Percentiles rank a stretch among this genome's conserved stretches.
phyloP scores from a whole-genome alignment of 2,329 filamentous ascomycete species.

The Aphanocladium album region DNA sequence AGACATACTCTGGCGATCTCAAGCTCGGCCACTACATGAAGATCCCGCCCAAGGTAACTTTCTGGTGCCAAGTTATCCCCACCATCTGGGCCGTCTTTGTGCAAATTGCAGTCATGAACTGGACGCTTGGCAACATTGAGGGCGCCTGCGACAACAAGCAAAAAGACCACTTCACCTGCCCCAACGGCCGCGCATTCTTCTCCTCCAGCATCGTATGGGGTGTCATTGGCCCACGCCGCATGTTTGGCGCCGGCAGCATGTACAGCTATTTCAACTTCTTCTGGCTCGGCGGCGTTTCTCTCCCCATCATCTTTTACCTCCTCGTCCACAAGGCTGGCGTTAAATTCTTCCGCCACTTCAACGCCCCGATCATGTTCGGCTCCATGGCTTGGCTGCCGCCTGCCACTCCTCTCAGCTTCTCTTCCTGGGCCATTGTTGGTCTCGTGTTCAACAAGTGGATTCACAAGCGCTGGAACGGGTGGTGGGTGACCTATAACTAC shows the following conservation, averaged over 20 bases:
- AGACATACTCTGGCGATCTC: slow-evolving; percentile 43
- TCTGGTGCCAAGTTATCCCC: slow-evolving; percentile 35
- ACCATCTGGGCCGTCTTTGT: slow-evolving; percentile 41
- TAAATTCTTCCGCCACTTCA: slow-evolving; percentile 43
- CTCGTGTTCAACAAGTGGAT: slow-evolving; percentile 55
- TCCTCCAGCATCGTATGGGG: slow-evolving; percentile 53
- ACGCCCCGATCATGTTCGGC: slow-evolving; percentile 54
- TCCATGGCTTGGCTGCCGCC: slow-evolving; percentile 51
- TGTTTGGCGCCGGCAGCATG: slow-evolving; percentile 49
- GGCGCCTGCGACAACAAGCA: slow-evolving; percentile 37
- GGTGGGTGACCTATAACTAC: slow-evolving; percentile 50
- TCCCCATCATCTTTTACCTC: slow-evolving; percentile 46
- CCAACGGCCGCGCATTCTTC: slow-evolving; percentile 41
- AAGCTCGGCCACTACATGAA: slow-evolving; percentile 48
- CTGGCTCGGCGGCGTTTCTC: slow-evolving; percentile 45
- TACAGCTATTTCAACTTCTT: slow-evolving; percentile 48
- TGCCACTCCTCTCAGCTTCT: slow-evolving; percentile 55
- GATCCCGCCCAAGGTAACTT: slow-evolving; percentile 36
- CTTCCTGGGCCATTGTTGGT: slow-evolving; percentile 53
- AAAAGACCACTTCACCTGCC: slow-evolving; percentile 30
- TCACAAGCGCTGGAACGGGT: slow-evolving; percentile 46
- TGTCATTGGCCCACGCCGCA: slow-evolving; percentile 49
- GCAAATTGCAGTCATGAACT: slow-evolving; percentile 42
- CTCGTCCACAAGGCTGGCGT: slow-evolving; percentile 24
- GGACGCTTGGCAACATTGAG: slow-evolving; percentile 41